Evolutionary conservation across 768 basidiomycete species (phyloP), one percentile per base, ranked within the genome.

Genomic region (Chalciporus chontae): DNA sequence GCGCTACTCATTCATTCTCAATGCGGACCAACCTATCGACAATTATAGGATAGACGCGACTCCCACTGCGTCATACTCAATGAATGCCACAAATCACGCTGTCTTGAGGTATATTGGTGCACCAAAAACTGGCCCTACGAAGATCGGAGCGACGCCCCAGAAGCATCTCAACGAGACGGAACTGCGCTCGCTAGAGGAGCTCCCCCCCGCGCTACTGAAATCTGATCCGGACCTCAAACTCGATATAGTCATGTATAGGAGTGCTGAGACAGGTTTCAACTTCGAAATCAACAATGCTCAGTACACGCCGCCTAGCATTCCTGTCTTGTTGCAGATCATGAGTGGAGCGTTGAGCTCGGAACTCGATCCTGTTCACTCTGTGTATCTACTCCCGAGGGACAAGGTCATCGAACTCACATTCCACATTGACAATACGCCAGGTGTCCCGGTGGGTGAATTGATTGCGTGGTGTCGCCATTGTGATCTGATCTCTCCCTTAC

Each of bases 1-100:
- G 53, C 72, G 77, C 17, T 78, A 77, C 49, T 77, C 76, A 0
- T 68, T 78, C 52, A 63, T 78, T 21, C 54, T 78, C 14, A 57
- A 64, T 58, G 72, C 77, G 3, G 65, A 72, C 51, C 63, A 73
- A 40, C 55, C 68, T 0, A 40, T 72, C 18, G 57, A 41, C 29
- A 79, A 79, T 54, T 79, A 78, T 53, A 79, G 63, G 51, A 48
- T 58, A 7, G 47, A 45, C 15, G 50, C 46, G 6, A 32, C 49
- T 5, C 52, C 56, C 4, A 34, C 40, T 21, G 42, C 48, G 8
- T 40, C 43, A 18, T 66, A 73, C 18, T 69, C 72, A 5, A 71
- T 34, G 41, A 24, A 47, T 14, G 48, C 43, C 21, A 49, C 46
- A 11, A 43, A 21, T 41, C n/a, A 51, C 15, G 54, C 59, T 13